phyloP scores from a whole-genome alignment of 192 early-diverging fungal species.

The Phlyctochytrium arcticum region DNA sequence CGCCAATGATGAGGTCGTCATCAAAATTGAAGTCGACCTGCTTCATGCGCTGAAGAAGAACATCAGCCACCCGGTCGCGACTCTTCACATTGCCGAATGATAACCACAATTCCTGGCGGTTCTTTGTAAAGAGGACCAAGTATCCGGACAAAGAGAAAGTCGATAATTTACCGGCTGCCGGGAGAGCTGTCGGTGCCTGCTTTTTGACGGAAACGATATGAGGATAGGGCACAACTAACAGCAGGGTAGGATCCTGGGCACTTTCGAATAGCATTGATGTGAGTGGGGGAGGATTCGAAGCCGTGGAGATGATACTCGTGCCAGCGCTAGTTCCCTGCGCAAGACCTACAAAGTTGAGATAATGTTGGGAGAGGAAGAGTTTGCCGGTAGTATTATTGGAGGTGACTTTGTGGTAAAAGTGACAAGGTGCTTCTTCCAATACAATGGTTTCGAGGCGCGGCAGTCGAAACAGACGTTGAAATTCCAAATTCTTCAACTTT shows the following conservation, averaged over 20 bases:
- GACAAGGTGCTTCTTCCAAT: conserved; percentile 39
- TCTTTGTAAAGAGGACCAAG: conserved; percentile 44
- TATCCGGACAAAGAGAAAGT: conserved; percentile 41
- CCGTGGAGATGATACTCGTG: not conserved
- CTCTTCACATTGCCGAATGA: conserved; percentile 35
- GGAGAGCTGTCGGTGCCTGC: conserved; percentile 41
- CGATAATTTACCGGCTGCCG: conserved; percentile 29
- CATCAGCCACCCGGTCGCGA: conserved; percentile 36
- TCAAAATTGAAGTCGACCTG: conserved; percentile 47
- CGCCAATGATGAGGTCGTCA: conserved; percentile 42
- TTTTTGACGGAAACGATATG: conserved; percentile 49
- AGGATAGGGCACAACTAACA: conserved; percentile 40
- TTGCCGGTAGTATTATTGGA: conserved; percentile 29
- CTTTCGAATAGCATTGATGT: conserved; percentile 44
- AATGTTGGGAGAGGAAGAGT: conserved; percentile 48
- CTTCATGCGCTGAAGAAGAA: conserved; percentile 39
- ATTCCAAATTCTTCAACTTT: conserved; percentile 47
- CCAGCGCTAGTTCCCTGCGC: conserved; percentile 10
- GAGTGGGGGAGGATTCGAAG: not conserved
- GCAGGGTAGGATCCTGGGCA: conserved; percentile 25
- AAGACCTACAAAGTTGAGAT: conserved; percentile 39
- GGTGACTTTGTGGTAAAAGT: conserved; percentile 32
- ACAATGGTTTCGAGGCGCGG: conserved; percentile 43
- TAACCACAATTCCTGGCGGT: conserved; percentile 38
- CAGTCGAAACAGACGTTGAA: conserved; percentile 43